Base-by-base conservation (phyloP, 768 basidiomycete genomes). In the Trametes sanguinea region DNA sequence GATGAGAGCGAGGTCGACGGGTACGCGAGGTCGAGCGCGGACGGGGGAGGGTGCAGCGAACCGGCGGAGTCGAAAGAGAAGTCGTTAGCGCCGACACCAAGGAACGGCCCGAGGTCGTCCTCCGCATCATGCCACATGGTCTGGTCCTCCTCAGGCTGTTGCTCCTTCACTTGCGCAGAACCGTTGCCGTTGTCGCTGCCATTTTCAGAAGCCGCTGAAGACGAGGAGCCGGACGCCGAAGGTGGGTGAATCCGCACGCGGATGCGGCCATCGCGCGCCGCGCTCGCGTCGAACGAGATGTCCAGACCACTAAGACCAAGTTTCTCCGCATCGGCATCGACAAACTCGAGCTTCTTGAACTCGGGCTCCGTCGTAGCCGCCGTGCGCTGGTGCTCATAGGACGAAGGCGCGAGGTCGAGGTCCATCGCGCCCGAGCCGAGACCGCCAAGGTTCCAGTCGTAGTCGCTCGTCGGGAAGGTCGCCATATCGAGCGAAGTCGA, bases 281-380 rank as follows among this genome's bases (percentile, higher is more conserved):
- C 77, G 44, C 78, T 80, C 48, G 87, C 76, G 65, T 92, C 90
- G 67, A 92, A 89, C 44, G 88, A 88, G 71, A 92, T 86, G 65
- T 88, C 83, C 55, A 92, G 76, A 45, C 81, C 84, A 57, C 81
- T 81, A 45, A 64, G 17, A 44, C 76, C 80, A 43, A 79, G 77
- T 45, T 77, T 80, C 45, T 78, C 75, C 55, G 78, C 69, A 59
- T 85, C 83, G 27, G 81, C 73, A 54, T 81, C 81, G n/a, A 80
- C 75, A 65, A 89, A 86, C 68, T 86, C 86, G 37, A 85, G 82
- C 67, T 82, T 84, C 64, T 84, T 81, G 77, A 87, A 83, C 55
- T 64, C 61, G 29, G 63, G 40, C 47, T 61, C 63, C n/a, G 57
- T n/a, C 2, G 60, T 61, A 78, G 68, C 51, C 22, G 60, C 54